Evolutionary conservation across 768 basidiomycete genomes (phyloP), one percentile per base, ranked within the genome.

Genomic region (Suillus subluteus): DNA sequence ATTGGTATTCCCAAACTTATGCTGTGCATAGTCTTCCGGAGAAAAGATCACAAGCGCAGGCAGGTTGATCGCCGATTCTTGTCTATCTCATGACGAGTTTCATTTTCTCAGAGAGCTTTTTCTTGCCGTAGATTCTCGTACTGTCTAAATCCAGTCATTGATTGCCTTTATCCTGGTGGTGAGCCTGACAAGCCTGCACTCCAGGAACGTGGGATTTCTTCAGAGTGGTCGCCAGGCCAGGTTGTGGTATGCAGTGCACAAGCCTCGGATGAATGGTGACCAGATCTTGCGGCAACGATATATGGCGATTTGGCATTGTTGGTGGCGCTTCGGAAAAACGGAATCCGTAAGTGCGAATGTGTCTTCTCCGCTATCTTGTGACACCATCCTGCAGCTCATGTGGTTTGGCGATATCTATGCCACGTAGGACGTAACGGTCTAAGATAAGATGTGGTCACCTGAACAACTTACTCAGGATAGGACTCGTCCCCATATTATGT

Each of bases 11-110:
- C 73, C 77, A 75, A 75, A 70, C 43, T 59, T 46, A 71, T 76
- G 69, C 69, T 78, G 76, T 74, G 78, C 76, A 71, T 72, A 66
- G 43, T 68, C 62, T 73, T 62, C 74, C 75, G 74, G 76, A 64
- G 30, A 64, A 64, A 61, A 11, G 67, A 73, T 71, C 65, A 58
- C 66, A 71, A 69, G 72, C 70, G 73, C 73, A 80, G 80, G 80
- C 80, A 80, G 80, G 80, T 81, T 77, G 71, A 77, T 69, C 66
- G 67, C 69, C 67, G 73, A 77, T 69, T 73, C 73, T 67, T 65
- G 59, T 68, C 69, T 68, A 70, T 72, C 69, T 70, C 68, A 72
- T 77, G 70, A 67, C 68, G 69, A 65, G 71, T 71, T 75, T 68
- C 66, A 55, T 71, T 65, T 65, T 76, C 78, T 80, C 73, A 76